Percentiles rank a stretch among this genome's conserved stretches.
Evolutionary conservation across 768 basidiomycete genomes (phyloP).

Genomic region (Rossbeevera mucosa): DNA sequence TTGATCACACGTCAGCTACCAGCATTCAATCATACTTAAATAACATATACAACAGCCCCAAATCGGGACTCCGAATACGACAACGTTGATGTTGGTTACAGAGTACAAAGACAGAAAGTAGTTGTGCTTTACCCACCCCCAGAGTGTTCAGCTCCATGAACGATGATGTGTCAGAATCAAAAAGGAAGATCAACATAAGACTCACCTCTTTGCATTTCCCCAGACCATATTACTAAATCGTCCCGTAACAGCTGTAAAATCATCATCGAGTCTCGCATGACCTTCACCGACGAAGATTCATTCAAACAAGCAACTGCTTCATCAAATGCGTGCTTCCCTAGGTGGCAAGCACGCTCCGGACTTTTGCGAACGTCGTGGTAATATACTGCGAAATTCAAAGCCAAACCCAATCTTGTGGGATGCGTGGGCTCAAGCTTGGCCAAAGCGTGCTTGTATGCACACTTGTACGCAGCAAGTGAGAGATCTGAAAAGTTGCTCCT

Average conservation of each 20-base stretch:
- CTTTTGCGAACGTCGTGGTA: constrained; percentile 84
- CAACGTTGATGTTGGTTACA: constrained; percentile 1
- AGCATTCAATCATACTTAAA: constrained; percentile 6
- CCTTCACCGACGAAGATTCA: constrained; percentile 38
- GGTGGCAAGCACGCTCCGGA: constrained; percentile 81
- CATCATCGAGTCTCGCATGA: constrained; percentile 69
- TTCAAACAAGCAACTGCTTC: constrained; percentile 73
- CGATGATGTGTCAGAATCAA: constrained; percentile 12
- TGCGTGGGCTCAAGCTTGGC: constrained; percentile 72
- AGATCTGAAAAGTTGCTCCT: constrained; percentile 65
- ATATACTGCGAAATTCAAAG: constrained; percentile 92
- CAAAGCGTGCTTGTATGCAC: constrained; percentile 78
- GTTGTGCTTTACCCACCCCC: constrained; percentile 11
- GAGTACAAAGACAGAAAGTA: neutral
- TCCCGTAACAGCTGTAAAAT: constrained; percentile 80
- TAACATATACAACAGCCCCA: constrained; percentile 9
- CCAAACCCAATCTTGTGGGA: constrained; percentile 83
- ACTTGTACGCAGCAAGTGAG: constrained; percentile 81
- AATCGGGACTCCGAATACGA: neutral
- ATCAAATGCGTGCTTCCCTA: constrained; percentile 91
- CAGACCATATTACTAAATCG: constrained; percentile 82
- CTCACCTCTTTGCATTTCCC: constrained; percentile 55
- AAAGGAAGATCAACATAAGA: neutral
- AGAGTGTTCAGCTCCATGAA: constrained; percentile 23
- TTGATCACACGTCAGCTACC: neutral